phyloP scores from a whole-genome alignment of 129 eudicot genomes.

The Chrysanthemum makinoi region DNA sequence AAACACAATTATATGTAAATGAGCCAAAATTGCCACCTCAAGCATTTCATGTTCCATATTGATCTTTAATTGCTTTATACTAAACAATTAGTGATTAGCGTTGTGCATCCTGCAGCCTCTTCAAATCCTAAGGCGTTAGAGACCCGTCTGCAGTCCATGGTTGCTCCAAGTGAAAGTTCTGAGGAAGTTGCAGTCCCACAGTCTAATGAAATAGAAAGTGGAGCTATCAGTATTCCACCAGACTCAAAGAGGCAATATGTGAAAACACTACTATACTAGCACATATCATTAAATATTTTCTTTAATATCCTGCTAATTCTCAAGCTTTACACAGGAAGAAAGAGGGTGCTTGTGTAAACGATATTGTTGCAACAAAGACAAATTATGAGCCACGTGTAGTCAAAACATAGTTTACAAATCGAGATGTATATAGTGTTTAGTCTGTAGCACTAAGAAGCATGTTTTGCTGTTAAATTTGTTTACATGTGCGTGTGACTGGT shows the following conservation, averaged over 20 bases:
- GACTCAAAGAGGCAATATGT: constrained; percentile 65
- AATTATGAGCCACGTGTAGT: constrained; percentile 48
- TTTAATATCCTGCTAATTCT: neutral
- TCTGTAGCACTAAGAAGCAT: too few relatives aligned
- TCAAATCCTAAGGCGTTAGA: constrained; percentile 25
- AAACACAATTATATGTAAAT: neutral
- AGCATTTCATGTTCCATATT: neutral
- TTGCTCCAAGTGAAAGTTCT: constrained; percentile 20
- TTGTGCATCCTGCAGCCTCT: constrained; percentile 31
- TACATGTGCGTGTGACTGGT: too few relatives aligned
- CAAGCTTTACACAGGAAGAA: constrained; percentile 51
- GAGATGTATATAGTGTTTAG: too few relatives aligned
- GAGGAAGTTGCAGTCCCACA: constrained; percentile 28
- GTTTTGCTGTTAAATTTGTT: too few relatives aligned
- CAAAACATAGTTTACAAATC: too few relatives aligned
- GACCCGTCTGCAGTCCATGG: neutral
- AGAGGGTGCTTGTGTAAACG: constrained; percentile 31
- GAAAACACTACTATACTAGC: constrained; percentile 2
- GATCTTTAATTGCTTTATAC: constrained; percentile 12
- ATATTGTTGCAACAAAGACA: constrained; percentile 34
- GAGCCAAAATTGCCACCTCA: too few relatives aligned
- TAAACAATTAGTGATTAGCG: constrained; percentile 25
- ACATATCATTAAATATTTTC: neutral
- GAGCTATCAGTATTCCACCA: constrained; percentile 31
- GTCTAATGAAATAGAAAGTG: constrained; percentile 32